Evolutionary conservation across 2,329 filamentous ascomycete genomes (phyloP).

Genomic region (Thielaviopsis euricoi): DNA sequence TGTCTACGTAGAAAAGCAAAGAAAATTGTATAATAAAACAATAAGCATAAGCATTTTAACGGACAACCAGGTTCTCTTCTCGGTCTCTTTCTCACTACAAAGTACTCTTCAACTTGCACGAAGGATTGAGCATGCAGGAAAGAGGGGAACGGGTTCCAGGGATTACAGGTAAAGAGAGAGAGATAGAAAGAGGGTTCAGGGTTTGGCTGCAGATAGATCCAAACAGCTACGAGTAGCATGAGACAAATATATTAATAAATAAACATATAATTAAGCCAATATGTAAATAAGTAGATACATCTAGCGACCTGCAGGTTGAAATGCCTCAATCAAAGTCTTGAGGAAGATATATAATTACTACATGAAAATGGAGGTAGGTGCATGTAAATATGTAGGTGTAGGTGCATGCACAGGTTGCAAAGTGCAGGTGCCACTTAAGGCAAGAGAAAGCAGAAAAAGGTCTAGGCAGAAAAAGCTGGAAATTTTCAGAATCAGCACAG

Average conservation of each 20-base stretch:
- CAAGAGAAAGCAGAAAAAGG: too few species aligned
- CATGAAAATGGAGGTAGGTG: too few species aligned
- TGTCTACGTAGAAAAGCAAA: not conserved
- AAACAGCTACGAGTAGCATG: too few species aligned
- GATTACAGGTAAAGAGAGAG: not conserved
- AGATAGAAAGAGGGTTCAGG: not conserved
- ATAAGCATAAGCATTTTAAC: not conserved
- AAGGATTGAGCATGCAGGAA: constrained; percentile 10
- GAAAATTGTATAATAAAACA: not conserved
- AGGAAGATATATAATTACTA: too few species aligned
- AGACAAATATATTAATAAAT: too few species aligned
- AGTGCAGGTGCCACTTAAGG: too few species aligned
- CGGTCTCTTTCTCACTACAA: not conserved
- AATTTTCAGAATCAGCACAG: not conserved
- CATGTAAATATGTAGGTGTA: too few species aligned
- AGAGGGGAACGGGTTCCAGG: constrained; percentile 6
- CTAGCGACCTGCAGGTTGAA: too few species aligned
- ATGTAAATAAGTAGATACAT: too few species aligned
- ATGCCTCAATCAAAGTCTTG: too few species aligned
- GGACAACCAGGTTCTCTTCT: not conserved
- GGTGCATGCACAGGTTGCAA: too few species aligned
- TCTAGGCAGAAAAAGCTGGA: not conserved
- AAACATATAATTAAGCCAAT: too few species aligned
- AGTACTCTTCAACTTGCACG: not conserved
- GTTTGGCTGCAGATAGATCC: not conserved